These are phyloP conservation scores for Phytophthora foliorum DNA, from an alignment of 352 stramenopile genomes.

Conservation along the genomic window DNA sequence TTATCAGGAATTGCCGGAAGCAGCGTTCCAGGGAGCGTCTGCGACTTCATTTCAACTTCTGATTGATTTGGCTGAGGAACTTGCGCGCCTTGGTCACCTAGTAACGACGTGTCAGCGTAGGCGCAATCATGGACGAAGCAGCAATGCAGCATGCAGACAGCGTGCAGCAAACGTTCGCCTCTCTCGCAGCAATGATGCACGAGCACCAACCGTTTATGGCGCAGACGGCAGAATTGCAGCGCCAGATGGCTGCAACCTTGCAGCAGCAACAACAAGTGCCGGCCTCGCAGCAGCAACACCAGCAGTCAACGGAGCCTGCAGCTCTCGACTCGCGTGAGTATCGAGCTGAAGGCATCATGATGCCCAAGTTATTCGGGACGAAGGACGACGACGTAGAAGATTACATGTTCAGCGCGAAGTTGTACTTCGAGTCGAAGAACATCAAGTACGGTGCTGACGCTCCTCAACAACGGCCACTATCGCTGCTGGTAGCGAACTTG, in stretches of 20 bases:
- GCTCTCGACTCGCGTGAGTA: background rate
- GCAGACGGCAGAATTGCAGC: constrained; percentile 13
- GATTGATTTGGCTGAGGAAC: constrained; percentile 13
- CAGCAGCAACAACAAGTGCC: constrained; percentile 11
- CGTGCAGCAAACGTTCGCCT: constrained; percentile 15
- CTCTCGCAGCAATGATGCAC: constrained; percentile 13
- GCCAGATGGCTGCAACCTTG: constrained; percentile 11
- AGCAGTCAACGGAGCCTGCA: background rate
- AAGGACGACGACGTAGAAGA: constrained; percentile 21
- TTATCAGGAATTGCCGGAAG: constrained; percentile 7
- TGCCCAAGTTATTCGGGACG: constrained; percentile 13
- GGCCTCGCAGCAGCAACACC: background rate
- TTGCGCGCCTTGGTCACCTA: constrained; percentile 5
- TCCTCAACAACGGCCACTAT: constrained; percentile 11
- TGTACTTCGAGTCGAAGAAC: constrained; percentile 27
- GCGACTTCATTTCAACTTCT: constrained; percentile 7
- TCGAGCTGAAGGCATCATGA: constrained; percentile 11
- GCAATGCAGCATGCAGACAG: background rate
- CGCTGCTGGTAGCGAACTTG: constrained; percentile 9
- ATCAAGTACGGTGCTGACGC: constrained; percentile 2
- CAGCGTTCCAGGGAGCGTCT: constrained; percentile 10
- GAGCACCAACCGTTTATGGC: constrained; percentile 23
- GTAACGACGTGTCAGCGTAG: constrained; percentile 5
- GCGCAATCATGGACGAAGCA: constrained; percentile 11
- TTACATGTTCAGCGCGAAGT: constrained; percentile 20